Conservation (phyloP, 805 yeast species). For the Cyberlindnera nakhonratchasimensis region DNA sequence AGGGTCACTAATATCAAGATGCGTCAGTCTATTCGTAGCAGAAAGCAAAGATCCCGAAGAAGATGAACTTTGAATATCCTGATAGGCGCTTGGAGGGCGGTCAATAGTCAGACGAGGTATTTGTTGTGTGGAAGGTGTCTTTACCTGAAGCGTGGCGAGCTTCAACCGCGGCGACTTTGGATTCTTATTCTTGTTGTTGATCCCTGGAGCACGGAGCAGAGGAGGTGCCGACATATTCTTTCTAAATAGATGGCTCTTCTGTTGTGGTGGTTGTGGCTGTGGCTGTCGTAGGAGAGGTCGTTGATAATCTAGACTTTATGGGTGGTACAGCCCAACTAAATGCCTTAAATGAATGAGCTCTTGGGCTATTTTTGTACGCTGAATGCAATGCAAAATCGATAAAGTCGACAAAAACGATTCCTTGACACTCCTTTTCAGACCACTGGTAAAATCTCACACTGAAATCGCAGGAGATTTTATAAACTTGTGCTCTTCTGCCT, state of each 20-base stretch:
- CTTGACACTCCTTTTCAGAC: too few relatives aligned
- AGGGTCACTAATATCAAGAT: slow-evolving; percentile 20
- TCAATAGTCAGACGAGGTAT: slow-evolving; percentile 2
- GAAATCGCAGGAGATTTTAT: too few relatives aligned
- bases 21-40: slow-evolving; percentile 21
- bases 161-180: slow-evolving; percentile 42
- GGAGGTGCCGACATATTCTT: slow-evolving; percentile 37
- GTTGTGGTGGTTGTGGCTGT: neutral
- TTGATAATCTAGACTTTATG: too few relatives aligned
- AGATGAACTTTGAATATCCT: slow-evolving; percentile 14
- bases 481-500: too few relatives aligned
- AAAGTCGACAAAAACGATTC: too few relatives aligned
- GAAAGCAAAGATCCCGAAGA: slow-evolving; percentile 22
- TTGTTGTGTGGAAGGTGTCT: slow-evolving; percentile 7
- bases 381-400: too few relatives aligned
- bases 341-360: too few relatives aligned
- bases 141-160: slow-evolving; percentile 36
- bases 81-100: slow-evolving; percentile 9
- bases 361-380: too few relatives aligned
- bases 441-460: too few relatives aligned
- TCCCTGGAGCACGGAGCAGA: slow-evolving; percentile 41
- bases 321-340: too few relatives aligned
- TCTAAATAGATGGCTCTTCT: neutral
- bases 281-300: too few relatives aligned
- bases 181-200: slow-evolving; percentile 36